These are phyloP conservation scores for Kalanchoe fedtschenkoi DNA, from an alignment of 164 flowering plant species.

Conservation along the genomic window DNA sequence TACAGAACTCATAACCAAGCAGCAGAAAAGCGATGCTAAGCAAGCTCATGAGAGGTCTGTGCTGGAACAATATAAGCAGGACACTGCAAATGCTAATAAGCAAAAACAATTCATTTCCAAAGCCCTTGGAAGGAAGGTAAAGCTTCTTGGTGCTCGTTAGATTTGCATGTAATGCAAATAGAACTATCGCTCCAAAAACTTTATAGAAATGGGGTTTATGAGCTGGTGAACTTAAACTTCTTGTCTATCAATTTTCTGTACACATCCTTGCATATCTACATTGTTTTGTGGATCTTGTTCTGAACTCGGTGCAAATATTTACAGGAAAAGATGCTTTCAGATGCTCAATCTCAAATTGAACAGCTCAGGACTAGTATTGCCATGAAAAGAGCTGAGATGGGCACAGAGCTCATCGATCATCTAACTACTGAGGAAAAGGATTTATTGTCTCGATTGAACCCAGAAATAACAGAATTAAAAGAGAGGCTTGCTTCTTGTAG, in stretches of 20 bases:
- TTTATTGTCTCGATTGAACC: conserved; percentile 67
- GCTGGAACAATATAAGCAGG: conserved; percentile 74
- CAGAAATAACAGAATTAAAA: conserved; percentile 74
- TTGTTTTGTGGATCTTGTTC: not conserved
- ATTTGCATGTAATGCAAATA: too few species aligned
- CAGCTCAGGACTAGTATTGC: conserved; percentile 66
- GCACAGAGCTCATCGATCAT: conserved; percentile 86
- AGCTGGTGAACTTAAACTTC: not conserved
- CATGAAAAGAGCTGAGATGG: conserved; percentile 81
- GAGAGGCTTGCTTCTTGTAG: conserved; percentile 69
- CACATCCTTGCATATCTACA: not conserved
- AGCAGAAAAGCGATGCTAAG: conserved; percentile 85
- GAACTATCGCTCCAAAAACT: too few species aligned
- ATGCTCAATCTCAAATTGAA: conserved; percentile 56
- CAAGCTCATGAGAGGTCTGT: conserved; percentile 63
- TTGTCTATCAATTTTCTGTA: not conserved
- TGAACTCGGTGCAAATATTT: conserved; percentile 4
- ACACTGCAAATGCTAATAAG: conserved; percentile 61
- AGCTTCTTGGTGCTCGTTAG: too few species aligned
- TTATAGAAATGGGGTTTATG: too few species aligned
- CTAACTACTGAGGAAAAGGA: conserved; percentile 65
- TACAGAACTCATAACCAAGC: conserved; percentile 61
- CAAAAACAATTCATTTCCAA: conserved; percentile 48
- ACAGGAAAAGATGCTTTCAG: conserved; percentile 70
- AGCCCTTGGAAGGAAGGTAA: conserved; percentile 84